Conservation (phyloP, 805 yeast species). For the Ogataea wickerhamii region DNA sequence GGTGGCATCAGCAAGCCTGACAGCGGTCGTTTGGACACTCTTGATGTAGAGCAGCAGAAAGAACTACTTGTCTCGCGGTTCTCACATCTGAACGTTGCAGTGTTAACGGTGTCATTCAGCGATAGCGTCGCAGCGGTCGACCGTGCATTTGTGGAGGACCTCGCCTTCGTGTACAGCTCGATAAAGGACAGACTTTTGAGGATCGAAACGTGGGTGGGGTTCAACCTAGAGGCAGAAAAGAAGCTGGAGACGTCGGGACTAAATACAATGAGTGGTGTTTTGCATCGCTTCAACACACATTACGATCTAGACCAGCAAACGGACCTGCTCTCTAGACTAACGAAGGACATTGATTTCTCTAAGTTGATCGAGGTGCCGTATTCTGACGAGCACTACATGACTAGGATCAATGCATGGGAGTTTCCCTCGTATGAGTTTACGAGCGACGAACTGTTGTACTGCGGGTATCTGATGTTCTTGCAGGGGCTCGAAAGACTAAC, state of each 20-base stretch:
- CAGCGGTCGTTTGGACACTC: slow-evolving; percentile 4
- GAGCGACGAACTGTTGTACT: slow-evolving; percentile 62
- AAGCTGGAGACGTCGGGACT: slow-evolving; percentile 21
- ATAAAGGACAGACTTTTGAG: slow-evolving; percentile 31
- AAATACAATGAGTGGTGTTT: slow-evolving; percentile 35
- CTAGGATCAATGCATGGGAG: slow-evolving; percentile 54
- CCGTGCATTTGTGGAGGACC: slow-evolving; percentile 8
- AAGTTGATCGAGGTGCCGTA: slow-evolving; percentile 23
- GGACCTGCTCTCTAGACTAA: slow-evolving; percentile 21
- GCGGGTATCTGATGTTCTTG: slow-evolving; percentile 53
- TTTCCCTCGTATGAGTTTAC: slow-evolving; percentile 66
- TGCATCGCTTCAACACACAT: slow-evolving; percentile 5
- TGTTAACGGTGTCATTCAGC: slow-evolving; percentile 11
- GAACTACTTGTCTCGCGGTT: slow-evolving; percentile 24
- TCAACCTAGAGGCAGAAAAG: slow-evolving; percentile 20
- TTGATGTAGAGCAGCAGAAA: slow-evolving; percentile 7
- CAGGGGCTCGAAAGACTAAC: background rate
- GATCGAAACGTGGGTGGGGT: slow-evolving; percentile 42
- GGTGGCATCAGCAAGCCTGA: background rate
- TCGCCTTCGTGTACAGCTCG: slow-evolving; percentile 6
- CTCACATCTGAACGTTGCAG: slow-evolving; percentile 26
- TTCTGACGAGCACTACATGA: slow-evolving; percentile 23
- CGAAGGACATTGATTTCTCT: slow-evolving; percentile 29
- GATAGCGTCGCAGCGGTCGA: slow-evolving; percentile 1
- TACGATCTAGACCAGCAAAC: slow-evolving; percentile 10